Evolutionary conservation across 495 filamentous ascomycete genomes (phyloP).

Genomic region (Amphirosellinia nigrospora): DNA sequence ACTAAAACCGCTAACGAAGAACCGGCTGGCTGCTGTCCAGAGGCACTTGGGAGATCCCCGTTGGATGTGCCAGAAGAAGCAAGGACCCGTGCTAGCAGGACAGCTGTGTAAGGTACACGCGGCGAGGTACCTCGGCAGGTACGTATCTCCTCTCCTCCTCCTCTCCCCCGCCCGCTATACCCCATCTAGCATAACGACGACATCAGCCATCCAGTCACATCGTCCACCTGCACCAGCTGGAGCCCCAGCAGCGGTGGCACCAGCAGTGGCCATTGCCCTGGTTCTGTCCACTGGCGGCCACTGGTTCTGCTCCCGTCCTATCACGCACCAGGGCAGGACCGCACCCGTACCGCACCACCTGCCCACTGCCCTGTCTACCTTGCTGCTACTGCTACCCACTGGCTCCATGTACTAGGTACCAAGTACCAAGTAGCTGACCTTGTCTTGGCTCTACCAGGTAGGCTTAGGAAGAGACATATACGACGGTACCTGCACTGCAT

Average conservation of each 20-base stretch:
- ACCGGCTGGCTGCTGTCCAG: slow-evolving; percentile 13
- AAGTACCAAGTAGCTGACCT: slow-evolving; percentile 7
- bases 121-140: slow-evolving; percentile 2
- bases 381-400: background rate
- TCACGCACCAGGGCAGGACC: slow-evolving; percentile 14
- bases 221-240: slow-evolving; percentile 3
- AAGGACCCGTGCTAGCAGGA: slow-evolving; percentile 17
- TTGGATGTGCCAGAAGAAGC: slow-evolving; percentile 19
- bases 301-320: background rate
- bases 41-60: slow-evolving; percentile 15
- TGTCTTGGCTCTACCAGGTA: background rate
- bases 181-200: slow-evolving; percentile 13
- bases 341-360: slow-evolving; percentile 9
- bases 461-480: slow-evolving; percentile 6
- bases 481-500: slow-evolving; percentile 6
- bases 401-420: background rate
- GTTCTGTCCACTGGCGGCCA: slow-evolving; percentile 4
- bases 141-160: no score
- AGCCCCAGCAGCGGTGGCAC: slow-evolving; percentile 19
- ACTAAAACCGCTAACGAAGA: slow-evolving; percentile 12
- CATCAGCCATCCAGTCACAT: slow-evolving; percentile 13
- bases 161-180: background rate
- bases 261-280: slow-evolving; percentile 17
- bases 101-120: slow-evolving; percentile 5
- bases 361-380: background rate